Base-by-base conservation (phyloP, 2,329 filamentous ascomycete species). In the Aspergillus vadensis region DNA sequence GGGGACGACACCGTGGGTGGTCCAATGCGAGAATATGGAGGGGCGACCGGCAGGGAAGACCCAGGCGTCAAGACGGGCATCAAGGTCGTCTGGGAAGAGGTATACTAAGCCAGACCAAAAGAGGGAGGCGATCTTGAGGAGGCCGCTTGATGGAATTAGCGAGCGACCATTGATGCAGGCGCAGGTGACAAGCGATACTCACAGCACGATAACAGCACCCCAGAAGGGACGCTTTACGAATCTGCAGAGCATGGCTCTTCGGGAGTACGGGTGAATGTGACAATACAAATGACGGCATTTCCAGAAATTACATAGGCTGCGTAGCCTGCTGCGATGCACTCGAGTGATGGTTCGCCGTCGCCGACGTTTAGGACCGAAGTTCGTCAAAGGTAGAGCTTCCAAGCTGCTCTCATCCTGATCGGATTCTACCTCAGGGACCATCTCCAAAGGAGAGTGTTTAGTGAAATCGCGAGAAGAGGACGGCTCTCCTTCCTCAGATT, bases 1-100 rank as follows among this genome's bases (percentile, higher is more conserved):
- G 1, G 86, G 85, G 2, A 78, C 70, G 17, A 86, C 77, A 48
- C 74, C 76, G 50, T 74, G 73, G 1, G 56, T 63, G 55, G 55
- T 57, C 54, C 38, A 61, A 47, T 56, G 55, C 5, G 61, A 56
- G 61, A 55, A 60, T 19, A 59, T 55, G 15, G 57, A 59, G 3
- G 57, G 51, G 1, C 51, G 57, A 27, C 57, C 55, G 10, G 43
- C 58, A 2, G 58, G 54, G 27, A 53, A 57, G 32, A 60, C 54
- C 58, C 58, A 60, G 4, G 47, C 53, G 48, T 58, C 58, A 6
- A 60, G 58, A 19, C 38, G 53, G 39, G 55, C 38, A 8, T 60
- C 53, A 10, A 59, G 47, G 21, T 60, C 55, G 38, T 60, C 58
- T 23, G 47, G 44, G 10, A 60, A 60, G 25, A 60, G 14, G 48